These are phyloP conservation scores for Batkoa obscura DNA, from an alignment of 371 early-diverging fungal genomes.

Conservation along the genomic window DNA sequence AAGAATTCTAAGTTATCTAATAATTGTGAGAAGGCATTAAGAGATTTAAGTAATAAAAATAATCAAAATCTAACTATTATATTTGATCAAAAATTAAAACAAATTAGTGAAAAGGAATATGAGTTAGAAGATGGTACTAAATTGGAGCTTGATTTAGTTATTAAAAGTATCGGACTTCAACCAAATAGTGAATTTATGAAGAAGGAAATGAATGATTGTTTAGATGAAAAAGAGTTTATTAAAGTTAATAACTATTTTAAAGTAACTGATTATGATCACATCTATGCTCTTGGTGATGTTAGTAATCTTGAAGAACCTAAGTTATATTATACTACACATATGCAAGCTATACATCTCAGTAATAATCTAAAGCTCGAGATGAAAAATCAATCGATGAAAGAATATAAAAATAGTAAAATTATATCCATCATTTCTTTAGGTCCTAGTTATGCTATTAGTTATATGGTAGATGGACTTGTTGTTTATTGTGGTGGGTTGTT, in stretches of 20 bases:
- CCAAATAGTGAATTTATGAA: conserved; percentile 15
- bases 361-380: conserved; percentile 9
- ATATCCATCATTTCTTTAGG: too few relatives aligned
- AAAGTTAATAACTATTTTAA: conserved; percentile 12
- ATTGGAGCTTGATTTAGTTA: conserved; percentile 13
- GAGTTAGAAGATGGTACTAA: background rate
- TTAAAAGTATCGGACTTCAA: conserved; percentile 13
- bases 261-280: conserved; percentile 8
- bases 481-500: too few relatives aligned
- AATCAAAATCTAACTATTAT: too few relatives aligned
- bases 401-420: too few relatives aligned
- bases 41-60: too few relatives aligned
- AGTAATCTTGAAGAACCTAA: conserved; percentile 16
- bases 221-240: conserved; percentile 13
- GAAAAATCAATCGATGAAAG: background rate
- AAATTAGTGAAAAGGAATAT: background rate
- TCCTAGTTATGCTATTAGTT: too few relatives aligned
- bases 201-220: conserved; percentile 9
- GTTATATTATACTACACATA: conserved; percentile 20
- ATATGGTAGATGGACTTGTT: too few relatives aligned
- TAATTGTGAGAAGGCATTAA: too few relatives aligned
- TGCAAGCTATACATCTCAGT: conserved; percentile 17
- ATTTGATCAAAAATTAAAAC: conserved; percentile 2
- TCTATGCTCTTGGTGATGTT: conserved; percentile 19
- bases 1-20: too few relatives aligned